Evolutionary conservation across 495 filamentous ascomycete species (phyloP).

Genomic region (Xylaria scruposa): DNA sequence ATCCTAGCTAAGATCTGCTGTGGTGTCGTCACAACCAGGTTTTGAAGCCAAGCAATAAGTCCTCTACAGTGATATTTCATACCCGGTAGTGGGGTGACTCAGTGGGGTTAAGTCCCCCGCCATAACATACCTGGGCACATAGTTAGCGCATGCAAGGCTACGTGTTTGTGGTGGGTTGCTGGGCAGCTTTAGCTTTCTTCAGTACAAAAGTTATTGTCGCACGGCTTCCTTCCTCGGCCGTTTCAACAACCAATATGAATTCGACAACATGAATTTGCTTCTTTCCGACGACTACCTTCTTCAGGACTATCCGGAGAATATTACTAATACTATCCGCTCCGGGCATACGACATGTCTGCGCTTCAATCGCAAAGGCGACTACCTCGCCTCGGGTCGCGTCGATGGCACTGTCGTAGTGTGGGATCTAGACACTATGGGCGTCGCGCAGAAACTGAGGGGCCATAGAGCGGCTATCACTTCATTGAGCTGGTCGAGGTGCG

Average conservation of each 20-base stretch:
- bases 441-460: constrained; percentile 89
- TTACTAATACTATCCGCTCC: constrained; percentile 82
- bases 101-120: neutral
- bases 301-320: constrained; percentile 91
- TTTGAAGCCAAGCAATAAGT: neutral
- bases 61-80: neutral
- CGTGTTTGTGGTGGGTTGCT: neutral
- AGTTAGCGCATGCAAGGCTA: neutral
- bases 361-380: constrained; percentile 93
- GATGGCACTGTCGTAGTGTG: constrained; percentile 96
- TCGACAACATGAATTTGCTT: constrained; percentile 55
- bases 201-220: neutral
- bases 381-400: constrained; percentile 89
- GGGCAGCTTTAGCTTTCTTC: neutral
- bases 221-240: neutral
- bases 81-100: constrained; percentile 8
- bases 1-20: neutral
- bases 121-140: neutral
- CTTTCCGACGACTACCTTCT: constrained; percentile 70
- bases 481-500: constrained; percentile 90
- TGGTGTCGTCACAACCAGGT: neutral
- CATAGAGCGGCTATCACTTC: constrained; percentile 92
- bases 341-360: constrained; percentile 71
- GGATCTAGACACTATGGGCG: constrained; percentile 94
- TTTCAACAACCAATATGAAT: constrained; percentile 27